Conservation (phyloP, 2,329 filamentous ascomycete genomes). For the Colletotrichum lupini region DNA sequence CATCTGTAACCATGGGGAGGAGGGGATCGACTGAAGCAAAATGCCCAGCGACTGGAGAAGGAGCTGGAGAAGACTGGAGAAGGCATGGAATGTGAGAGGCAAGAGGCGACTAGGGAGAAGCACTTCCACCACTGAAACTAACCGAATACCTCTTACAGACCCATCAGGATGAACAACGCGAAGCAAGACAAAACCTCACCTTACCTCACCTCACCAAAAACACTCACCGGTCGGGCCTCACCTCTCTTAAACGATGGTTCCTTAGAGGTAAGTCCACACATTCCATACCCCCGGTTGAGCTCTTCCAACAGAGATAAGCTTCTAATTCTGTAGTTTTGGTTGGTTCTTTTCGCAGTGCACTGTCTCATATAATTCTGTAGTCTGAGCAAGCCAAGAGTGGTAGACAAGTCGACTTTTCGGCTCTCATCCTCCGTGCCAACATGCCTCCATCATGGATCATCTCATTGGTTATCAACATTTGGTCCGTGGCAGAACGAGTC, state of each 20-base stretch:
- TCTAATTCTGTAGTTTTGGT: neutral
- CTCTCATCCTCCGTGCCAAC: neutral
- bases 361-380: slow-evolving; percentile 28
- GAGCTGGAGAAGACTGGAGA: neutral
- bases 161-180: slow-evolving; percentile 14
- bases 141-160: neutral
- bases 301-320: slow-evolving; percentile 3
- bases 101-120: neutral
- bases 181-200: slow-evolving; percentile 1
- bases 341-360: neutral
- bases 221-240: neutral
- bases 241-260: neutral
- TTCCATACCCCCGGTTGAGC: slow-evolving; percentile 19
- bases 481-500: slow-evolving; percentile 4
- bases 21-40: neutral
- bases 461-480: slow-evolving; percentile 16
- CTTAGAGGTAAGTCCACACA: neutral
- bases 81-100: neutral
- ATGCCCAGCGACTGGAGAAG: neutral
- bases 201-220: slow-evolving; percentile 24
- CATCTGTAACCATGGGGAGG: neutral
- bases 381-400: neutral
- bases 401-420: neutral
- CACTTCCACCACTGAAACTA: neutral
- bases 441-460: neutral